Evolutionary conservation across 1,284 basidiomycete genomes (phyloP), one percentile per base, ranked within the genome.

Genomic region (Naganishia sp.): DNA sequence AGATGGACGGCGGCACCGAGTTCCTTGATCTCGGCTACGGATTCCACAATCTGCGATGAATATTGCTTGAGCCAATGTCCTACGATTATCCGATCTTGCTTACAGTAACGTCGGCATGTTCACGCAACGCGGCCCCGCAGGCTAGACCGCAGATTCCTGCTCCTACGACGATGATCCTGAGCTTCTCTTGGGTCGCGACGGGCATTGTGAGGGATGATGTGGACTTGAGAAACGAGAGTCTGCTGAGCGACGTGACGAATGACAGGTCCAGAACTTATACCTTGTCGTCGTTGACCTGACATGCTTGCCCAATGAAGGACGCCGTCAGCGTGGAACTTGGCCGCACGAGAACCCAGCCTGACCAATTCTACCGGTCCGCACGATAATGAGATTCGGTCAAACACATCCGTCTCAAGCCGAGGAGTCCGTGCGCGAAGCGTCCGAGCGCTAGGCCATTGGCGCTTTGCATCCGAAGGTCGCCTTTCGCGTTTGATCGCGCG

Each of bases 1-100:
- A 72, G 68, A 68, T 72, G 73, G 16, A 76, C 71, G 0, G 73
- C 72, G 0, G 73, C 75, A n/a, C 75, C 75, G 53, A 76, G 65
- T 57, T 76, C 75, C 18, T 66, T 65, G 60, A 71, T 68, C 48
- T 69, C 63, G 13, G 67, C 60, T 13, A 68, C 64, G 31, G 68
- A 60, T 56, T 76, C 74, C 23, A 75, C 68, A 48, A 74, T 71
- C 70, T 70, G 21, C 25, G 7, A 10, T 7, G 3, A 36, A 16
- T 15, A 33, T 45, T 23, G 13, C 36, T 39, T 39, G 36, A 59
- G 28, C 46, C 2, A 18, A 3, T 21, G 18, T 36, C 18, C 16
- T 23, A 31, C n/a, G 52, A 28, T 53, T 28, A 11, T 43, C n/a
- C 21, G 39, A 6, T 21, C 33, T 42, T 16, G 16, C 70, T 55